phyloP scores from a whole-genome alignment of 805 yeast species.

The Saturnispora bothae region DNA sequence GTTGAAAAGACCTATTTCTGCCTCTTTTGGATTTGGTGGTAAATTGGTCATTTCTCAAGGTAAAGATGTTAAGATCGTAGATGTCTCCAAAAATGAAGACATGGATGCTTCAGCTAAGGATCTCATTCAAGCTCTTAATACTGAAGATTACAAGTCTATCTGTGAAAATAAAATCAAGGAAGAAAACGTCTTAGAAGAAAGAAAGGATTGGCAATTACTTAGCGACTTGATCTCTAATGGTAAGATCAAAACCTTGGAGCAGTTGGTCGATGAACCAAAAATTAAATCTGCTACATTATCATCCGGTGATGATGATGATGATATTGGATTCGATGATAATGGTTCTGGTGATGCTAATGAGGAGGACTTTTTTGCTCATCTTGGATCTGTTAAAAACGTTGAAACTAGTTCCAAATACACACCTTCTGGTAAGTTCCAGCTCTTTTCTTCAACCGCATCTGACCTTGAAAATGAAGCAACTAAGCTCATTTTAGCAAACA shows the following conservation, averaged over 20 bases:
- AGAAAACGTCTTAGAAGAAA: constrained; percentile 26
- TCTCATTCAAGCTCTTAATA: constrained; percentile 47
- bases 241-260: constrained; percentile 38
- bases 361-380: constrained; percentile 31
- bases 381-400: constrained; percentile 17
- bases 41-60: constrained; percentile 48
- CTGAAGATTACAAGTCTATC: constrained; percentile 42
- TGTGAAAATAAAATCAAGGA: constrained; percentile 42
- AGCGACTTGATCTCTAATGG: constrained; percentile 41
- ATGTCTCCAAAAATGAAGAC: constrained; percentile 32
- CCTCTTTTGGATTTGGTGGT: constrained; percentile 89
- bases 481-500: constrained; percentile 47
- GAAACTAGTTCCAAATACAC: constrained; percentile 18
- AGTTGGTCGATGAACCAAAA: constrained; percentile 14
- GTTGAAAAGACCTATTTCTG: constrained; percentile 67
- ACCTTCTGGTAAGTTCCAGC: constrained; percentile 48
- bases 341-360: constrained; percentile 20
- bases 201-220: constrained; percentile 54
- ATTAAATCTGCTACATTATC: background rate
- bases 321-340: constrained; percentile 5
- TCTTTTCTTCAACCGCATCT: constrained; percentile 21
- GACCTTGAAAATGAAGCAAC: constrained; percentile 38
- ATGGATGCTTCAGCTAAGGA: constrained; percentile 28
- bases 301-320: constrained; percentile 12
- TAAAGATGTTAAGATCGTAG: constrained; percentile 19